Evolutionary conservation across 495 filamentous ascomycete species (phyloP).

Genomic region (Aspergillus saccharolyticus): DNA sequence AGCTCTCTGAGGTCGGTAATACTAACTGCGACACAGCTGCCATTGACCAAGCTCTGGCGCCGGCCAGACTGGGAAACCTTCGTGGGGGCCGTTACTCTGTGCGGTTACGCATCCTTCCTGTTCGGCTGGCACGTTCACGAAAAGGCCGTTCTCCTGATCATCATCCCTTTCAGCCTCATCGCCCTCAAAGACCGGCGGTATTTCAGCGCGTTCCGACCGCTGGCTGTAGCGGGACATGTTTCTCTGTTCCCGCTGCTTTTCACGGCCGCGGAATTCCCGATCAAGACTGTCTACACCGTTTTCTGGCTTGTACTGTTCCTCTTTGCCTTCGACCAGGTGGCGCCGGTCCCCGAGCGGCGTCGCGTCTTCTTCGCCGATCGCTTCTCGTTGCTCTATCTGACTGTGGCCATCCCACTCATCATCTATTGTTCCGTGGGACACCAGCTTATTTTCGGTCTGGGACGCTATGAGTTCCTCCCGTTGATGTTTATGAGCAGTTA

Average conservation of each 20-base stretch:
- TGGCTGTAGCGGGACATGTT: slow-evolving; percentile 90
- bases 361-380: slow-evolving; percentile 86
- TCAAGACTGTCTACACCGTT: slow-evolving; percentile 92
- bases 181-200: slow-evolving; percentile 89
- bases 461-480: slow-evolving; percentile 82
- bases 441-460: slow-evolving; percentile 68
- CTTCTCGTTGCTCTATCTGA: slow-evolving; percentile 82
- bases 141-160: slow-evolving; percentile 89
- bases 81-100: slow-evolving; percentile 85
- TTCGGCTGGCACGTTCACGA: slow-evolving; percentile 99
- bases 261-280: slow-evolving; percentile 82
- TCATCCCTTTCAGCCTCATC: slow-evolving; percentile 92
- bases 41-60: slow-evolving; percentile 75
- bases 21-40: slow-evolving; percentile 43
- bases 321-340: slow-evolving; percentile 76
- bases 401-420: slow-evolving; percentile 81
- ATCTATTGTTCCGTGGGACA: slow-evolving; percentile 84
- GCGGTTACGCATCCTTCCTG: slow-evolving; percentile 92
- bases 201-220: slow-evolving; percentile 83
- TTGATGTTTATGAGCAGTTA: slow-evolving; percentile 97
- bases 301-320: slow-evolving; percentile 86
- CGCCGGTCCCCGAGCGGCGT: slow-evolving; percentile 68
- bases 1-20: background rate
- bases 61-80: slow-evolving; percentile 82
- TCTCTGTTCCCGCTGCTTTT: slow-evolving; percentile 93